phyloP scores from a whole-genome alignment of 2,329 filamentous ascomycete genomes.

The Fusarium kyushuense region DNA sequence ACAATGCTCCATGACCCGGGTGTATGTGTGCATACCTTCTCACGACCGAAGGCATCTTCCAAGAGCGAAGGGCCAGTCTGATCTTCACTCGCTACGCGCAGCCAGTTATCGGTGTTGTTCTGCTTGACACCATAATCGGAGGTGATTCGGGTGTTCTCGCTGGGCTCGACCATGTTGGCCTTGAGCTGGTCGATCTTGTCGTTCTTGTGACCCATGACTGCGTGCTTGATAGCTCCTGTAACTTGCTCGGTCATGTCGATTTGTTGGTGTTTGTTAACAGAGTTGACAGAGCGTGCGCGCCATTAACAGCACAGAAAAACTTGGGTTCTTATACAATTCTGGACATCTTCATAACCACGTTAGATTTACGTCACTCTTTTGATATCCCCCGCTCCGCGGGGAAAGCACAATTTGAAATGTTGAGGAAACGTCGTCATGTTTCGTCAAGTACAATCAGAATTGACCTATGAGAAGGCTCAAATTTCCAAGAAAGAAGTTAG shows the following conservation, averaged over 20 bases:
- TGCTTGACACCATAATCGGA: constrained; percentile 83
- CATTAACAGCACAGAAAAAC: background rate
- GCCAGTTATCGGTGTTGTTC: constrained; percentile 81
- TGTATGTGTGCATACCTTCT: constrained; percentile 68
- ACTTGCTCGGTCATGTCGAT: constrained; percentile 44
- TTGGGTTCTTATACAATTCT: accelerated
- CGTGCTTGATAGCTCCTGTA: constrained; percentile 54
- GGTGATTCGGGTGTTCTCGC: constrained; percentile 72
- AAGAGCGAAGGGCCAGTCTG: constrained; percentile 75
- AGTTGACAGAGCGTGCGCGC: background rate
- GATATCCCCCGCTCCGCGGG: constrained; percentile 10
- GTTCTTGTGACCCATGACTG: constrained; percentile 56
- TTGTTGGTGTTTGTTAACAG: too few species aligned
- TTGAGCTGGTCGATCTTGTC: constrained; percentile 73
- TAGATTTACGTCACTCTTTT: constrained; percentile 40
- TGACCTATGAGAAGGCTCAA: constrained; percentile 7
- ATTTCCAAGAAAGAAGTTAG: constrained; percentile 18
- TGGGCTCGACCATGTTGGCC: constrained; percentile 68
- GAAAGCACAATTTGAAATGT: background rate
- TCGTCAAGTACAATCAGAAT: background rate
- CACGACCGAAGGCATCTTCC: constrained; percentile 78
- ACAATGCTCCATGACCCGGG: background rate
- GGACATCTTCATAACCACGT: constrained; percentile 1
- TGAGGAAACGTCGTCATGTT: constrained; percentile 26
- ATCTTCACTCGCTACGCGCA: constrained; percentile 72